These are phyloP conservation scores for Fulvia fulva DNA, from an alignment of 2,329 filamentous ascomycete species.

Conservation along the genomic window DNA sequence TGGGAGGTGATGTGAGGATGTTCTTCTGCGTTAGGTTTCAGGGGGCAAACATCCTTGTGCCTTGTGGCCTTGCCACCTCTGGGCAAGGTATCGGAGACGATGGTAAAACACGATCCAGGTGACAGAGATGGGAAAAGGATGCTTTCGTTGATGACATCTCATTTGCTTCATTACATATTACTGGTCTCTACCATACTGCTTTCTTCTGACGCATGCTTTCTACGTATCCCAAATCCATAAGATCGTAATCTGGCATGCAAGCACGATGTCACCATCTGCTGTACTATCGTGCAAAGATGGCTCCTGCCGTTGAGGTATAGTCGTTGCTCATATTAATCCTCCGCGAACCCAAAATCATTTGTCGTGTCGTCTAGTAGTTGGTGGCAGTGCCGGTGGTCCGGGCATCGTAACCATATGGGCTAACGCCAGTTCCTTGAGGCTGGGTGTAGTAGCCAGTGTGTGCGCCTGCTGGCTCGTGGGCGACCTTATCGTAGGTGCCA, in stretches of 20 bases:
- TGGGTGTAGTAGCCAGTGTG: conserved; percentile 45
- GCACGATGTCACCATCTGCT: background rate
- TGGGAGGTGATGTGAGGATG: too few species aligned
- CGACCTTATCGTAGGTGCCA: conserved; percentile 26
- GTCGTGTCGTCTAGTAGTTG: conserved; percentile 26
- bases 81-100: too few species aligned
- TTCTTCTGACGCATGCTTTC: background rate
- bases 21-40: too few species aligned
- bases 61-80: too few species aligned
- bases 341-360: background rate
- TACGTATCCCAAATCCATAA: background rate
- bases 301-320: background rate
- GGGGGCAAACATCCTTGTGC: too few species aligned
- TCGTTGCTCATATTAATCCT: background rate
- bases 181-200: background rate
- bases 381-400: conserved; percentile 25
- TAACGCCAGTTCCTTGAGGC: conserved; percentile 38
- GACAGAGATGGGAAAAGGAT: too few species aligned
- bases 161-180: background rate
- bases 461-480: conserved; percentile 28
- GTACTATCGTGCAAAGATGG: background rate
- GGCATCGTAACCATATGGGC: conserved; percentile 40
- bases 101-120: too few species aligned
- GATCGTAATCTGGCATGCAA: background rate
- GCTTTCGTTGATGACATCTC: background rate